Base-by-base conservation (phyloP, 2,329 filamentous ascomycete genomes). In the Alternaria sp. region DNA sequence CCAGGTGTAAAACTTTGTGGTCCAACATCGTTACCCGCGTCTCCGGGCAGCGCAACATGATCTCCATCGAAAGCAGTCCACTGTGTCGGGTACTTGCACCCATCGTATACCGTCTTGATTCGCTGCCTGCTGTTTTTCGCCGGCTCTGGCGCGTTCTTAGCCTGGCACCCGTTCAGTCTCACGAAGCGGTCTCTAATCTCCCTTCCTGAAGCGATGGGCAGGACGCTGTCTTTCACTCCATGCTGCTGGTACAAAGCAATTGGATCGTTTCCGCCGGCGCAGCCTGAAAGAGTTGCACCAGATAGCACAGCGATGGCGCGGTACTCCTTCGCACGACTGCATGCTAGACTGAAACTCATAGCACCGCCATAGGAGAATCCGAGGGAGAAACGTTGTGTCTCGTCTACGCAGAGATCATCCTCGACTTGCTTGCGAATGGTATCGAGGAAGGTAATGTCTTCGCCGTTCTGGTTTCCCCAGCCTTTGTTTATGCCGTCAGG, bases 321-420 rank as follows among this genome's bases (percentile, higher is more conserved):
- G 69, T 82, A 78, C 49, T 72, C 70, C 18, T 69, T 65, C 4
- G 80, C 75, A 16, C 77, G 76, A 3, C 80, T 75, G 64, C 81
- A 83, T 4, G 81, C 81, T 14, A 82, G 66, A 1, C 77, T 72
- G 66, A 75, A 81, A 4, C 74, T 76, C 79, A 83, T 83, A 44
- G 78, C 77, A 41, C 75, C 81, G 38, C 82, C 81, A 64, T 81
- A 82, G 60, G 78, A 80, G 69, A 81, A 83, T n/a, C 81, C 81
- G 1, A 80, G 80, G 26, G 80, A 74, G 68, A 82, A 84, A 56
- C 79, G 74, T 53, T 78, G 75, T 43, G 69, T 71, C 57, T 79
- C 70, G 59, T 84, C 76, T 28, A 84, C 69, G 61, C 82, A 84
- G 41, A 83, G 77, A 26, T 78, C 74, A 6, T 67, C 62, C 61